These are phyloP conservation scores for Hypoxylon sp. DNA, from an alignment of 2,329 filamentous ascomycete genomes.

Conservation along the genomic window DNA sequence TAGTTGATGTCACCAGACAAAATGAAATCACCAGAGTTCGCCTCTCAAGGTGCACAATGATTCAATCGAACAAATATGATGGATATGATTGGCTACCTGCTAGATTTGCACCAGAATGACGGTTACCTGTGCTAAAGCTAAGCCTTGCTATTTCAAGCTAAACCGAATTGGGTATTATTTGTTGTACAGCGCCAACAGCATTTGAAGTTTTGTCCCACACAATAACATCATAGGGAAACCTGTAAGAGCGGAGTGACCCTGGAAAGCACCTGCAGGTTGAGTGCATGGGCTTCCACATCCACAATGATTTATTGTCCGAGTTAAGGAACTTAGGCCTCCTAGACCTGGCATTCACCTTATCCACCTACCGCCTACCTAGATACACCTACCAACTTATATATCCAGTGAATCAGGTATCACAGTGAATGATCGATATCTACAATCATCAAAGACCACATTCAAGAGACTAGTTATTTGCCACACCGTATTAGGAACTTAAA, in stretches of 20 bases:
- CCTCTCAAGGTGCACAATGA: constrained; percentile 1
- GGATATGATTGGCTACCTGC: neutral
- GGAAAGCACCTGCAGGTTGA: neutral
- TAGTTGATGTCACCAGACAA: constrained; percentile 11
- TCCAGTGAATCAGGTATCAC: neutral
- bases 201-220: constrained; percentile 1
- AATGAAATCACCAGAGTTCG: neutral
- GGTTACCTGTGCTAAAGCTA: constrained; percentile 3
- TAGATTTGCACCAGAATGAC: neutral
- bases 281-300: neutral
- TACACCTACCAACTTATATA: neutral
- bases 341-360: neutral
- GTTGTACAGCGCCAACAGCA: neutral
- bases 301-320: constrained; percentile 6
- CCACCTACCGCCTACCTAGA: neutral
- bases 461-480: too few species aligned
- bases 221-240: neutral
- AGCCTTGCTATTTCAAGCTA: neutral
- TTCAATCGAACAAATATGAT: neutral
- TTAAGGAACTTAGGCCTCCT: constrained; percentile 3
- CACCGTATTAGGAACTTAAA: too few species aligned
- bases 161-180: neutral
- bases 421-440: too few species aligned
- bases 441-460: too few species aligned
- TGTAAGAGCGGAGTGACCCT: neutral